Conservation (phyloP, 2,329 filamentous ascomycete genomes). For the Tolypocladium inflatum region DNA sequence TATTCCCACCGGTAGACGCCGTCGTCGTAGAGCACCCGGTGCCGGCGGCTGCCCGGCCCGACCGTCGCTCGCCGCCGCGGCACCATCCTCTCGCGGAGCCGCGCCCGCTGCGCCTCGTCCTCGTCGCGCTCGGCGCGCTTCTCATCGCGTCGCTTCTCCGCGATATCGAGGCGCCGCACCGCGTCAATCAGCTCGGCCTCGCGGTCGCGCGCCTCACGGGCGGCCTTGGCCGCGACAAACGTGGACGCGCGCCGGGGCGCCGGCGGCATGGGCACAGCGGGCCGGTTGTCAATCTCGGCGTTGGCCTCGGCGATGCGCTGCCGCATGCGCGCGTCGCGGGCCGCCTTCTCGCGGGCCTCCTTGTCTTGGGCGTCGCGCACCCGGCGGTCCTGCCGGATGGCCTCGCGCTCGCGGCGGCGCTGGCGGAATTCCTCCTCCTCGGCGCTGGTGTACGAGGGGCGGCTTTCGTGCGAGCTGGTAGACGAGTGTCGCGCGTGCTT, state of each 20-base stretch:
- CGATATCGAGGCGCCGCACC: slow-evolving; percentile 21
- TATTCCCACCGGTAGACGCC: slow-evolving; percentile 30
- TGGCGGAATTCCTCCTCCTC: slow-evolving; percentile 17
- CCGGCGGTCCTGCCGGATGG: slow-evolving; percentile 13
- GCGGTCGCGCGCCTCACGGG: slow-evolving; percentile 4
- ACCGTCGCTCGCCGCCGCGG: slow-evolving; percentile 26
- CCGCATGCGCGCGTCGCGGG: slow-evolving; percentile 15
- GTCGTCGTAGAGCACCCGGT: slow-evolving; percentile 26
- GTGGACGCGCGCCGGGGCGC: slow-evolving; percentile 12
- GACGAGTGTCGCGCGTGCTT: slow-evolving; percentile 26
- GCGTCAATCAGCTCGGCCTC: slow-evolving; percentile 24
- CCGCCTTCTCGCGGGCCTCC: slow-evolving; percentile 10
- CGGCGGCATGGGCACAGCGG: slow-evolving; percentile 18
- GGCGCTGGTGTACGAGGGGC: slow-evolving; percentile 18
- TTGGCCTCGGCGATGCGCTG: slow-evolving; percentile 31
- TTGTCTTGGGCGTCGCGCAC: slow-evolving; percentile 8
- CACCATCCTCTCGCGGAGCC: slow-evolving; percentile 30
- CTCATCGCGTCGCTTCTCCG: slow-evolving; percentile 20
- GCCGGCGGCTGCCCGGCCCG: slow-evolving; percentile 24
- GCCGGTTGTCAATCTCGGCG: slow-evolving; percentile 29
- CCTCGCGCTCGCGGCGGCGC: slow-evolving; percentile 14
- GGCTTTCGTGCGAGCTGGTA: slow-evolving; percentile 24
- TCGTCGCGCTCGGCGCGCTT: slow-evolving; percentile 18
- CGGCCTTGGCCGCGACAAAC: slow-evolving; percentile 13
- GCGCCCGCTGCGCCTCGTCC: slow-evolving; percentile 27